These are phyloP conservation scores for Fusarium virguliforme DNA, from an alignment of 2,329 filamentous ascomycete genomes.

Conservation along the genomic window DNA sequence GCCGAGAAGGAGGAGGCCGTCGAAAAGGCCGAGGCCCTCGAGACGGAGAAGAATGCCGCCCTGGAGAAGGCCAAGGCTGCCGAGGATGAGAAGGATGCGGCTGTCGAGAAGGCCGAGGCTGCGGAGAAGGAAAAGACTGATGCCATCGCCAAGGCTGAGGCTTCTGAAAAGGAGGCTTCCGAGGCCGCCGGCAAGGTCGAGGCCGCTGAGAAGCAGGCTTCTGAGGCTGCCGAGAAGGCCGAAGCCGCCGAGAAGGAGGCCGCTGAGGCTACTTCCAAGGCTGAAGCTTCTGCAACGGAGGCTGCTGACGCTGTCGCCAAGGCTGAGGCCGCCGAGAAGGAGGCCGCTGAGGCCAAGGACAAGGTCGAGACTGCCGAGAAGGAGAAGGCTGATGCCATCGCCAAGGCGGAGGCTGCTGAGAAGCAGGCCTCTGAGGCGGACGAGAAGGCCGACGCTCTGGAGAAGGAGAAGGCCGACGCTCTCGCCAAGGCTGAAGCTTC, in stretches of 20 bases:
- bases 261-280: not conserved
- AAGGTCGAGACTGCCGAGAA: constrained; percentile 23
- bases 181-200: constrained; percentile 27
- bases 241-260: constrained; percentile 2
- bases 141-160: constrained; percentile 9
- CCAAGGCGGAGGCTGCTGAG: constrained; percentile 31
- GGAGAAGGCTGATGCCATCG: constrained; percentile 32
- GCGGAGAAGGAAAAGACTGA: constrained; percentile 7
- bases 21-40: not conserved
- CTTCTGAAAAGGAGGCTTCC: constrained; percentile 15
- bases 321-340: not conserved
- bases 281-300: not conserved
- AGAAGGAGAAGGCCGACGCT: constrained; percentile 39
- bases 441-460: constrained; percentile 31
- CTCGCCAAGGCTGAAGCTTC: constrained; percentile 24
- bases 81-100: not conserved
- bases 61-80: constrained; percentile 5
- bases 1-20: constrained; percentile 34
- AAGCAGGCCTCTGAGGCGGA: constrained; percentile 26
- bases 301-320: constrained; percentile 1
- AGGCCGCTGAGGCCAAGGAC: constrained; percentile 34
- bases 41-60: not conserved
- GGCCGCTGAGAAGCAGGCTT: constrained; percentile 37
- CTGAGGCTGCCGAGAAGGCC: constrained; percentile 9
- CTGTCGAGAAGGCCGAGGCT: constrained; percentile 3